Conservation (phyloP, 371 early-diverging fungal genomes). For the Paramicrosporidium saccamoebae region DNA sequence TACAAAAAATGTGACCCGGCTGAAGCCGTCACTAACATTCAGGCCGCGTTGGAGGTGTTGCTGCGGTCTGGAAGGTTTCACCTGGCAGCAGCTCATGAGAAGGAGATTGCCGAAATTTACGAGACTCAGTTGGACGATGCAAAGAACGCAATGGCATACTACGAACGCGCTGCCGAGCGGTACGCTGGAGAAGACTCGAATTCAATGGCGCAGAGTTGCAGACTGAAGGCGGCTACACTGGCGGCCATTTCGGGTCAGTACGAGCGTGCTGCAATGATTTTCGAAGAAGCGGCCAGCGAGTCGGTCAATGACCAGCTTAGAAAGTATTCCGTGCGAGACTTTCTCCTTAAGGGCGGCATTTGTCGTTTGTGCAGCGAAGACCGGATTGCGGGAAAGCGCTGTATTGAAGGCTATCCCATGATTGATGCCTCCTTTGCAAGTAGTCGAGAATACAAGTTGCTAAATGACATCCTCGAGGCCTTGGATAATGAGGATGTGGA, state of each 20-base stretch:
- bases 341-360: constrained; percentile 68
- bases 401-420: constrained; percentile 34
- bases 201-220: constrained; percentile 58
- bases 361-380: constrained; percentile 35
- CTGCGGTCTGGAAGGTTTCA: constrained; percentile 54
- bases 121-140: constrained; percentile 49
- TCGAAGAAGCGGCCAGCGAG: constrained; percentile 43
- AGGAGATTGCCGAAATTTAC: constrained; percentile 69
- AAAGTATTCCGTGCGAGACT: constrained; percentile 73
- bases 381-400: constrained; percentile 27
- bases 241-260: constrained; percentile 65
- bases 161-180: constrained; percentile 63
- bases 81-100: constrained; percentile 60
- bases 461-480: constrained; percentile 27
- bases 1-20: constrained; percentile 43
- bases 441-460: constrained; percentile 49
- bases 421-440: constrained; percentile 49
- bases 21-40: constrained; percentile 31
- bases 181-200: constrained; percentile 54
- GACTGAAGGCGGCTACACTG: constrained; percentile 58
- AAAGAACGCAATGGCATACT: constrained; percentile 42
- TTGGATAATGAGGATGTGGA: constrained; percentile 38
- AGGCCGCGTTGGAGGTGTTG: constrained; percentile 33
- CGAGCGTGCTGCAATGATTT: constrained; percentile 43
- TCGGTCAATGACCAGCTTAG: constrained; percentile 55